These are phyloP conservation scores for Mediolabrus comicus DNA, from an alignment of 108 stramenopile species.

Conservation along the genomic window DNA sequence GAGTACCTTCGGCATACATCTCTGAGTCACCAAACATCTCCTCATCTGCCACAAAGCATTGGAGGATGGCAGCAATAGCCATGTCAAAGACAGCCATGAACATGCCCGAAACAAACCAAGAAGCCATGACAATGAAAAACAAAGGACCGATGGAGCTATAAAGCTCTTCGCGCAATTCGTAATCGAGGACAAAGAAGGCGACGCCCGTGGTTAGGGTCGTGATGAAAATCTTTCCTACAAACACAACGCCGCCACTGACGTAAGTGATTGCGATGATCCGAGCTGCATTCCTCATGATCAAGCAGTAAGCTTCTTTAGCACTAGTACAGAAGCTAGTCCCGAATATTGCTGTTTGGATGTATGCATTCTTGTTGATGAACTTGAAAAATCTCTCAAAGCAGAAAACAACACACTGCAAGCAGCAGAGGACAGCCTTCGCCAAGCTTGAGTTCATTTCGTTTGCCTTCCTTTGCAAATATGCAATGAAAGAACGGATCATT, in stretches of 20 bases:
- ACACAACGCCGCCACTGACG: slow-evolving; percentile 72
- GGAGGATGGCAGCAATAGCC: slow-evolving; percentile 78
- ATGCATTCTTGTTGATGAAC: slow-evolving; percentile 92
- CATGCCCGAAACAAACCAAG: slow-evolving; percentile 59
- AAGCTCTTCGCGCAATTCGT: slow-evolving; percentile 40
- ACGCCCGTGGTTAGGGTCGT: slow-evolving; percentile 57
- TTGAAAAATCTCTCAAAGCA: slow-evolving; percentile 81
- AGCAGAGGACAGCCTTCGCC: slow-evolving; percentile 78
- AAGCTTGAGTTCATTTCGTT: slow-evolving; percentile 70
- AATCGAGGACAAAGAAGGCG: slow-evolving; percentile 45
- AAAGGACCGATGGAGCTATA: slow-evolving; percentile 68
- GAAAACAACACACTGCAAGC: slow-evolving; percentile 88
- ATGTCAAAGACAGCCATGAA: slow-evolving; percentile 73
- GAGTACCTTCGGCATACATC: slow-evolving; percentile 61
- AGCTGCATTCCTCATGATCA: slow-evolving; percentile 80
- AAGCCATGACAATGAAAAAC: slow-evolving; percentile 60
- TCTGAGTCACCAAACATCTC: slow-evolving; percentile 78
- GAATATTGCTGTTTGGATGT: slow-evolving; percentile 91
- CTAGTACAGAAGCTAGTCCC: slow-evolving; percentile 82
- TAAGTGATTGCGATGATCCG: slow-evolving; percentile 64
- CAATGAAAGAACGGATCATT: slow-evolving; percentile 82
- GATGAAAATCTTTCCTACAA: slow-evolving; percentile 87
- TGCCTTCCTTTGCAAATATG: slow-evolving; percentile 85
- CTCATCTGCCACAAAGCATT: slow-evolving; percentile 90
- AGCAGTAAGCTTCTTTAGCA: slow-evolving; percentile 72